Evolutionary conservation across 2,329 filamentous ascomycete genomes (phyloP), one percentile per base, ranked within the genome.

Genomic region (Claviceps pusilla): DNA sequence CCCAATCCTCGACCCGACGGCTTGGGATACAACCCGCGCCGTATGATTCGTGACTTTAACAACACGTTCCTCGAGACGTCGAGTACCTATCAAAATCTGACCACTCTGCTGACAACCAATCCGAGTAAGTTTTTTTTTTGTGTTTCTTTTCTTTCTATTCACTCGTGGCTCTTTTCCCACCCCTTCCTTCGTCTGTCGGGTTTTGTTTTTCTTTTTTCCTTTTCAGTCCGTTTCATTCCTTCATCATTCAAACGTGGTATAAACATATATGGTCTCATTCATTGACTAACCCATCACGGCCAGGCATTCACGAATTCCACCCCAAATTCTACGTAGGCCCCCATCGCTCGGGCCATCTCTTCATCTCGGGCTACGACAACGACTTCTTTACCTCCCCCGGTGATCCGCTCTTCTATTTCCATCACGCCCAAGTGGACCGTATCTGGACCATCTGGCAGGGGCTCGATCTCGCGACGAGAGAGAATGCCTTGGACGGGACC

Each of bases 391-490:
- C 47, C 12, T 55, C 55, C 3, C 55, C 55, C 16, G n/a, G 24
- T 2, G 55, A 57, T 33, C 53, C 53, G n/a, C 43, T 37, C 7
- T 57, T 57, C 14, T 57, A 51, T 39, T 50, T 57, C 4, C 29
- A 53, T 4, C 55, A 57, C 43, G 41, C 37, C 29, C 50, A 54
- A 46, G 3, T 57, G 7, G 55, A 57, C 43, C 49, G 53, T 4
- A 16, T 57, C 11, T 57, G 55, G 55, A 14, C 55, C 16, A 35
- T 57, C 29, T 57, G 55, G 55, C 55, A 57, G 47, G 55, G 39
- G 11, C 50, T 52, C 19, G 50, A 57, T n/a, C 55, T 47, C 7
- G 3, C 28, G 1, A 28, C 4, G 11, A 42, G 55, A 39, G 51
- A 50, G 7, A 9, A 55, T 35, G 55, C 45, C 14, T 39, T 57